These are phyloP conservation scores for Amanita exitialis DNA, from an alignment of 768 basidiomycete genomes.

Conservation along the genomic window DNA sequence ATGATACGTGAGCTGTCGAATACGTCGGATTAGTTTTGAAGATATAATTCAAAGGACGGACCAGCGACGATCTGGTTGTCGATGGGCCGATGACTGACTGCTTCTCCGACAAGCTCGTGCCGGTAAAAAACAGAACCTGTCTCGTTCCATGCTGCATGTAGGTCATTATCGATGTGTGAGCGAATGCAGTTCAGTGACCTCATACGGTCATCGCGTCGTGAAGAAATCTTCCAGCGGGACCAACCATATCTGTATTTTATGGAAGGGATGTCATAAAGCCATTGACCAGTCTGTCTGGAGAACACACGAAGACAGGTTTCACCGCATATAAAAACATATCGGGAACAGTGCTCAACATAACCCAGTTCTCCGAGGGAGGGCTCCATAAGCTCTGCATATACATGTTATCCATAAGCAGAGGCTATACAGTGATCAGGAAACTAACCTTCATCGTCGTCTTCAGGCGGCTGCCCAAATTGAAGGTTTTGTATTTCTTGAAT, in stretches of 20 bases:
- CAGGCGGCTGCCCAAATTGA: constrained; percentile 12
- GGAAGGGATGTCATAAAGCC: constrained; percentile 33
- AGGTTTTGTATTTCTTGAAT: constrained; percentile 37
- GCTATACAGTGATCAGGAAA: not conserved
- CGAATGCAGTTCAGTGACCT: not conserved
- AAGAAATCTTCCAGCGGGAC: constrained; percentile 22
- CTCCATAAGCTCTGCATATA: not conserved
- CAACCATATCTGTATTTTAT: constrained; percentile 21
- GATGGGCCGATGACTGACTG: constrained; percentile 2
- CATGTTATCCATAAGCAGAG: not conserved
- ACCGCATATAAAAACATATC: constrained; percentile 54
- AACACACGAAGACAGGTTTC: constrained; percentile 39
- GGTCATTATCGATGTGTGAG: not conserved
- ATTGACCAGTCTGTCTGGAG: constrained; percentile 31
- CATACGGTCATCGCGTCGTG: not conserved
- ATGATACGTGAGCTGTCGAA: constrained; percentile 32
- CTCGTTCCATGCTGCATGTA: not conserved
- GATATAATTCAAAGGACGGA: constrained; percentile 11
- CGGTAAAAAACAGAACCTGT: not conserved
- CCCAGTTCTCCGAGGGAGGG: constrained; percentile 28
- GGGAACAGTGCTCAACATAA: constrained; percentile 57
- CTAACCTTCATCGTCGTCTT: not conserved
- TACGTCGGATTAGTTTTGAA: not conserved
- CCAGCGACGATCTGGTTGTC: constrained; percentile 41
- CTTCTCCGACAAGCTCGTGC: not conserved